A percentile compares a stretch with the other conserved stretches of the same genome.
These are phyloP conservation scores for Straminergon stramineum DNA, from an alignment of 225 moss, liverwort and hornwort species.

Conservation along the genomic window DNA sequence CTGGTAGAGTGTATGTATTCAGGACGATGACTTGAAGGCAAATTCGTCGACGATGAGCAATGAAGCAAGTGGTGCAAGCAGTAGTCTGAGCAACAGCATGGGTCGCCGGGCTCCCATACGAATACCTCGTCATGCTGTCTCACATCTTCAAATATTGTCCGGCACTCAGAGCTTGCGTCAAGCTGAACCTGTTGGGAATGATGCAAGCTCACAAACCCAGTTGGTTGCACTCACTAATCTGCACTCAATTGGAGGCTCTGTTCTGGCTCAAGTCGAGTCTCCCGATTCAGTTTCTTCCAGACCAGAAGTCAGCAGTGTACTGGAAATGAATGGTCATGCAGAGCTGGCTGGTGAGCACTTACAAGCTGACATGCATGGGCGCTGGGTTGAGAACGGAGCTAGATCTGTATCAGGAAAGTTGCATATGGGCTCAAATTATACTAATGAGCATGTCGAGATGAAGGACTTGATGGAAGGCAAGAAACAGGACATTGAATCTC, in stretches of 20 bases:
- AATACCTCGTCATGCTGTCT: slow-evolving; percentile 47
- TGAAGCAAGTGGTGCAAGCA: slow-evolving; percentile 55
- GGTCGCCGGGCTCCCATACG: slow-evolving; percentile 46
- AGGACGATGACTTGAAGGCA: slow-evolving; percentile 83
- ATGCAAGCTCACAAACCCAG: slow-evolving; percentile 36
- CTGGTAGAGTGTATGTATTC: background rate
- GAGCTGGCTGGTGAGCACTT: slow-evolving; percentile 18
- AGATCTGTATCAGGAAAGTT: slow-evolving; percentile 19
- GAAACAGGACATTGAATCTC: slow-evolving; percentile 11
- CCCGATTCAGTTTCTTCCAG: slow-evolving; percentile 37
- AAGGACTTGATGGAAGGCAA: slow-evolving; percentile 21
- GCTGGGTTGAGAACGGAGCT: slow-evolving; percentile 20
- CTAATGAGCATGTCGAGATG: slow-evolving; percentile 5
- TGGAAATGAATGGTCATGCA: slow-evolving; percentile 20
- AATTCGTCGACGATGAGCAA: slow-evolving; percentile 51
- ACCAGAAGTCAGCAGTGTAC: slow-evolving; percentile 20
- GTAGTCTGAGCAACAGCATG: slow-evolving; percentile 63
- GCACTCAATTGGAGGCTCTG: slow-evolving; percentile 17
- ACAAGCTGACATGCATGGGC: slow-evolving; percentile 28
- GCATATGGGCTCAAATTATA: slow-evolving; percentile 1
- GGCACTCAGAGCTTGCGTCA: slow-evolving; percentile 31
- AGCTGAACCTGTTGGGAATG: slow-evolving; percentile 28
- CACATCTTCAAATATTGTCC: slow-evolving; percentile 52
- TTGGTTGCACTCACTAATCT: slow-evolving; percentile 22
- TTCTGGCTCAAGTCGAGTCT: slow-evolving; percentile 25